Evolutionary conservation across 2,329 filamentous ascomycete species (phyloP).

Genomic region (Coniochaeta sp.): DNA sequence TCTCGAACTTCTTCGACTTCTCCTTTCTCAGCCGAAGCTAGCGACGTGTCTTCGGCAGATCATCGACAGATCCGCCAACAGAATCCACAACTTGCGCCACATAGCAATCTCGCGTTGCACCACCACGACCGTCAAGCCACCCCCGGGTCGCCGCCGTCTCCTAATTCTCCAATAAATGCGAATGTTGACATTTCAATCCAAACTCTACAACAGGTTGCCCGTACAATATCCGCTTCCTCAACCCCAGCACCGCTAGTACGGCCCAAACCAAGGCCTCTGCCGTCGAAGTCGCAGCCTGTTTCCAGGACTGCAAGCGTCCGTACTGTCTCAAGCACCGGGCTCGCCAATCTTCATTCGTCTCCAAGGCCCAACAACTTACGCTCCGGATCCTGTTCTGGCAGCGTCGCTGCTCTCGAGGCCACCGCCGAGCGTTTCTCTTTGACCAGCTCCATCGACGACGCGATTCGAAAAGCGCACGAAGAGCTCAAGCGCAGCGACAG

Average conservation of each 20-base stretch:
- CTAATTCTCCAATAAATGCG: not conserved
- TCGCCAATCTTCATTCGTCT: conserved; percentile 47
- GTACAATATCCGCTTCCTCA: not conserved
- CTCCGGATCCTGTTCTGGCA: conserved; percentile 54
- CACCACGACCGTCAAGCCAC: conserved; percentile 1
- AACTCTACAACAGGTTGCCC: not conserved
- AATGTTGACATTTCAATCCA: not conserved
- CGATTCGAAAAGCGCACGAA: conserved; percentile 65
- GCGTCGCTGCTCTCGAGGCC: conserved; percentile 67
- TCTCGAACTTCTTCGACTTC: not conserved
- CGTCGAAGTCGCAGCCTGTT: not conserved
- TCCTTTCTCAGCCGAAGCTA: not conserved
- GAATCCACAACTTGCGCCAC: conserved; percentile 1
- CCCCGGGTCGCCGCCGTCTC: not conserved
- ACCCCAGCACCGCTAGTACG: conserved; percentile 7
- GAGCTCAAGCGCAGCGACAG: conserved; percentile 66
- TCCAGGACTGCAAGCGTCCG: conserved; percentile 25
- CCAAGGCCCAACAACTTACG: conserved; percentile 56
- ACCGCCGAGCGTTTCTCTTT: conserved; percentile 67
- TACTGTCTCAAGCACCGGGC: conserved; percentile 34
- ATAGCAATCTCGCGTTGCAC: not conserved
- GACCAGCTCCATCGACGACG: conserved; percentile 69
- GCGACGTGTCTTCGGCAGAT: not conserved
- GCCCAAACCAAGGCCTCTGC: conserved; percentile 8
- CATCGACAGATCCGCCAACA: not conserved